Conservation (phyloP, 208 protist species). For the Acanthamoeba castellanii region DNA sequence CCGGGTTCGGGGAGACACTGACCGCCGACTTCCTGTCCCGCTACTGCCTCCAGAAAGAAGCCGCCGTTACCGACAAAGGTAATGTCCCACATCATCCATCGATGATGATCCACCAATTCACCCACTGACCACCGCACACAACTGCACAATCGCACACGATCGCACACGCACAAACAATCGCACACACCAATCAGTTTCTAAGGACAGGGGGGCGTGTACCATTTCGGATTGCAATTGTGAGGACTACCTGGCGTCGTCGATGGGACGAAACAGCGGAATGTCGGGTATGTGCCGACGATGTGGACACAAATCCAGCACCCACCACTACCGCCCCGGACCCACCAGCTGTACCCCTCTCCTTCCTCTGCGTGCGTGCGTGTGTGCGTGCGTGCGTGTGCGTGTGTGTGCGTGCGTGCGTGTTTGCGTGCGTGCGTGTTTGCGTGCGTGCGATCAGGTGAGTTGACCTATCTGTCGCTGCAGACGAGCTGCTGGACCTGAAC, state of each 20-base stretch:
- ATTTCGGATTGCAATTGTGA: neutral
- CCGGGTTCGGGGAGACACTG: neutral
- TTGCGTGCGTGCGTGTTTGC: neutral
- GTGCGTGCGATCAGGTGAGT: neutral
- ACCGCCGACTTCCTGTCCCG: neutral
- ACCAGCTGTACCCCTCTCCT: neutral
- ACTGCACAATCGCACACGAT: too few relatives aligned
- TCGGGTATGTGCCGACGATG: conserved; percentile 35
- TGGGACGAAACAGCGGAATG: conserved; percentile 4
- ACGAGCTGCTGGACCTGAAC: neutral
- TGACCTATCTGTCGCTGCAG: neutral
- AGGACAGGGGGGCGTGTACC: conserved; percentile 13
- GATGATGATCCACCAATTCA: neutral
- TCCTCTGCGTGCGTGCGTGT: neutral
- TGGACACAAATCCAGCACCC: conserved; percentile 24
- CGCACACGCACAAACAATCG: too few relatives aligned
- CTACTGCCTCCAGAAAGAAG: conserved; percentile 5
- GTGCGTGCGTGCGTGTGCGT: neutral
- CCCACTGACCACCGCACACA: neutral
- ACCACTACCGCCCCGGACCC: conserved; percentile 17
- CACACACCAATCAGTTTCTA: neutral
- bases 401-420: too few relatives aligned
- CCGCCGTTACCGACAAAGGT: neutral
- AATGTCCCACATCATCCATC: neutral
- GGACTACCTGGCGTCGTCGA: conserved; percentile 24